Evolutionary conservation across 495 filamentous ascomycete species (phyloP), one percentile per base, ranked within the genome.

Genomic region (Opeltia flavorubescens): DNA sequence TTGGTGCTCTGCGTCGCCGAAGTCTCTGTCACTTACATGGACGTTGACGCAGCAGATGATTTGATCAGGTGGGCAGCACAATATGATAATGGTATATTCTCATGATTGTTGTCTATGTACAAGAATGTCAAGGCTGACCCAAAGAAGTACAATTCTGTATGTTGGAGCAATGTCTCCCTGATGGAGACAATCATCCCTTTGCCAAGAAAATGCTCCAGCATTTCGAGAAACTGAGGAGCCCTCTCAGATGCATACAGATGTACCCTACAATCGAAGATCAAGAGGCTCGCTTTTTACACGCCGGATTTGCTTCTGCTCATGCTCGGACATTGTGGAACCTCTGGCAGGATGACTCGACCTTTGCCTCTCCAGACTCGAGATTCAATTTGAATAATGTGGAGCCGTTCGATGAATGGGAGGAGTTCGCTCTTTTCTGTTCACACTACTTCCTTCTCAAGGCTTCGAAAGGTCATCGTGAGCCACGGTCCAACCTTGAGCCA

Each of bases 371-470:
- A 1, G 64, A 66, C 1, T 69, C 81, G 38, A 70, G 81, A 45
- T 60, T 52, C 13, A 54, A 56, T 21, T 62, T 94, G 20, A 81
- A 94, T 48, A 55, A 57, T 0, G 59, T 83, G 25, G 89, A 95
- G 59, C 78, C 80, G 17, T 95, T 95, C 59, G 89, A 95, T 62
- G 88, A 95, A 64, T 95, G 86, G 86, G 89, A 95, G 62, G 89
- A 95, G 51, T 86, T 94, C 59, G 84, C 83, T 11, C 65, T 95
- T 4, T 95, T 91, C 60, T 80, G 71, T 5, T 75, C 77, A 42
- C 89, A 94, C 64, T 94, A 94, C 63, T 89, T 89, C 52, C 63
- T 95, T 25, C 68, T 94, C 6, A 64, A 81, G 30, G 87, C 86
- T 5, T 64, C 28, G 23, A 55, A 34, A 17, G 33, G 9, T 36